Evolutionary conservation across 495 filamentous ascomycete species (phyloP), one percentile per base, ranked within the genome.

Genomic region (Penicillium roqueforti): DNA sequence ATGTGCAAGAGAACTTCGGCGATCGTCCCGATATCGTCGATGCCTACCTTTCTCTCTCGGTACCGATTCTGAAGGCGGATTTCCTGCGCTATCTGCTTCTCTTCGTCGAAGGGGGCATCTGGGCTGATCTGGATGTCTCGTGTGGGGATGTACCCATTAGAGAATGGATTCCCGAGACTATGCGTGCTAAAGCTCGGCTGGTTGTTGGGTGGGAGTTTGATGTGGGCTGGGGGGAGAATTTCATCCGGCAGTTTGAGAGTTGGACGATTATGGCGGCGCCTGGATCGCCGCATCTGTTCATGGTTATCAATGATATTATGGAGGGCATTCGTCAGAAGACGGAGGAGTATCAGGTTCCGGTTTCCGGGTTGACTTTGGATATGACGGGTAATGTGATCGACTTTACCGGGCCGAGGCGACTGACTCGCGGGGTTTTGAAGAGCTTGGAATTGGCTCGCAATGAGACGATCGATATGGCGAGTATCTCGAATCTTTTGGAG

Each of bases 151-250:
- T 41, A 7, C 48, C 48, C 7, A 51, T 51, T n/a, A 10, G 16
- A 18, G 38, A 41, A 29, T 51, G 37, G 37, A 23, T 51, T 6
- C 22, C 37, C 1, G 25, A 29, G 48, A 39, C 23, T 8, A 4
- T 25, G 34, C 38, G 37, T 1, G 38, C 36, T 10, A 39, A 51
- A 6, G 28, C 48, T 9, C 19, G 38, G 10, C 25, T 51, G 11
- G 48, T 51, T 19, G 48, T 51, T 19, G 48, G 48, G 18, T 42
- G 36, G 37, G 38, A 51, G 26, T 51, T 51, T 42, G 48, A 51
- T 32, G 38, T 32, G 6, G 47, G 36, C 2, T 50, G 47, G 47
- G 47, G 47, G 10, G 47, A 50, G 20, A 16, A 14, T 19, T 28
- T 50, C 2, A 29, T 39, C 6, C 25, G 36, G 26, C 48, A 51